These are phyloP conservation scores for Yarrowia sp. DNA, from an alignment of 805 yeast species.

Conservation along the genomic window DNA sequence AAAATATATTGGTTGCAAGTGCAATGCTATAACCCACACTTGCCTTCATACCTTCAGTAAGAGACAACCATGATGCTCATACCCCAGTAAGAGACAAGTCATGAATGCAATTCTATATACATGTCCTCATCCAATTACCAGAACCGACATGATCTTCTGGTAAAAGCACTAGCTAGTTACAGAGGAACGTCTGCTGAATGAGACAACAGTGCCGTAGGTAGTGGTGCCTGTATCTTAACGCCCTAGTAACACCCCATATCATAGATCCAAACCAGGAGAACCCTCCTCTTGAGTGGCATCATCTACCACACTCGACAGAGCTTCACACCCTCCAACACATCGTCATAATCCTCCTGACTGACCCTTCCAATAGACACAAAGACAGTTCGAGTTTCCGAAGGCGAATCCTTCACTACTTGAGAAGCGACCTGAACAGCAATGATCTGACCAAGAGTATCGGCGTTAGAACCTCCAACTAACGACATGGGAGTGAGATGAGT, in stretches of 20 bases:
- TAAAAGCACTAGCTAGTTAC: too few species aligned
- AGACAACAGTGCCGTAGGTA: too few species aligned
- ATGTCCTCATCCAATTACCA: background rate
- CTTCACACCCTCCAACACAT: background rate
- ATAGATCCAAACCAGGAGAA: background rate
- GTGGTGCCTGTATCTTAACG: too few species aligned
- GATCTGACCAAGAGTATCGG: constrained; percentile 21
- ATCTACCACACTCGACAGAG: constrained; percentile 16
- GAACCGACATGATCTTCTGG: too few species aligned
- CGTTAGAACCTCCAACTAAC: constrained; percentile 32
- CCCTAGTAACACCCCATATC: too few species aligned
- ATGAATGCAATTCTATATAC: background rate
- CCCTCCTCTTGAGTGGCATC: too few species aligned
- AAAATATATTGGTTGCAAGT: too few species aligned
- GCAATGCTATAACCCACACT: too few species aligned
- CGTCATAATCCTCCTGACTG: constrained; percentile 10
- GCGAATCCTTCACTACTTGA: constrained; percentile 10
- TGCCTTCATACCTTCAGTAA: background rate
- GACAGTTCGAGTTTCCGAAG: constrained; percentile 6
- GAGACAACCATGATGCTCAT: too few species aligned
- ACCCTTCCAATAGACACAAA: constrained; percentile 14
- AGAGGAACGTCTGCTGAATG: too few species aligned
- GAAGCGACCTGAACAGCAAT: constrained; percentile 25
- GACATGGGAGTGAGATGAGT: constrained; percentile 34
- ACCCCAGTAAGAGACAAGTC: background rate